Base-by-base conservation (phyloP, 2,329 filamentous ascomycete genomes). In the Talaromyces islandicus region DNA sequence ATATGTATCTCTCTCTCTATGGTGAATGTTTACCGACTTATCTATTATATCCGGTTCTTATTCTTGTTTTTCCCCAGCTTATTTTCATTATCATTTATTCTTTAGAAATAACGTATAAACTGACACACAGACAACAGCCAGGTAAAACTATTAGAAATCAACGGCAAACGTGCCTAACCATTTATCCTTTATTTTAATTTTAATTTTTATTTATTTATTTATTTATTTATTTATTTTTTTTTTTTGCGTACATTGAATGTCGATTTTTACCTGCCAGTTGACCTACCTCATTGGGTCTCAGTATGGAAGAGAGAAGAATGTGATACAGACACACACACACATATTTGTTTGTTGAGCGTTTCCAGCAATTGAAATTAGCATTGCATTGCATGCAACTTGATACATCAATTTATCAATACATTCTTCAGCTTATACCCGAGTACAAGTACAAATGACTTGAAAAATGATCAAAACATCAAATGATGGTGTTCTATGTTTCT, bases 141-240 rank as follows among this genome's bases (percentile, higher is more conserved):
- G 66, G 86, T 90, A 65, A 79, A 88, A 75, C 83, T 90, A 66
- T 85, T 88, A 77, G 81, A 77, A 55, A 84, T 89, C 78, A 81
- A 83, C 73, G 73, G 73, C 60, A 62, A 62, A 48, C 53, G 32
- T 29, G 60, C 57, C 10, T 57, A 58, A 56, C 24, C 2, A 46
- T 27, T 27, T 46, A 46, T 1, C n/a, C 6, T n/a, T 19, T 43
- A n/a, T n/a, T n/a, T n/a, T n/a, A n/a, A n/a, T n/a, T n/a, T n/a
- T n/a, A n/a, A n/a, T n/a, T n/a, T n/a, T 6, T n/a, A 3, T n/a
- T 9, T 14, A 9, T 14, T 43, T 19, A 7, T 24, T 6, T n/a
- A 3, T n/a, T 9, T 14, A 9, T 14, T 43, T 19, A 7, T 24
- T 38, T 38, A 7, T n/a, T 38, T 38, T 38, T 38, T 12, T 51